These are phyloP conservation scores for Colletotrichum eleusines DNA, from an alignment of 2,329 filamentous ascomycete species.

Conservation along the genomic window DNA sequence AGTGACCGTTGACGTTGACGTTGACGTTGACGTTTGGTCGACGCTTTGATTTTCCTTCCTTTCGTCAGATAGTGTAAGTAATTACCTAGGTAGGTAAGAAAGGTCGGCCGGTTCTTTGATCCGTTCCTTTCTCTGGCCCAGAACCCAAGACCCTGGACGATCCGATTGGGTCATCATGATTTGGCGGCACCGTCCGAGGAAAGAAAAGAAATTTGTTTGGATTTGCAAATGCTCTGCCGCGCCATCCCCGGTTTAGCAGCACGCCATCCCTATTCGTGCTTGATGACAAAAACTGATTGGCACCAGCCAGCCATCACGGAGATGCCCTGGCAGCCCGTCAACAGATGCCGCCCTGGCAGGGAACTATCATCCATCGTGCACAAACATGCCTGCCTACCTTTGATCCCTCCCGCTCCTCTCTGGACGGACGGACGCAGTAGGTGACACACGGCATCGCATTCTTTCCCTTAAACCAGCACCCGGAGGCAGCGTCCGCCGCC, in stretches of 20 bases:
- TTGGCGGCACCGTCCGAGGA: conserved; percentile 21
- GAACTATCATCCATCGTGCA: no score
- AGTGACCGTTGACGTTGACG: conserved; percentile 14
- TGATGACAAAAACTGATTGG: not conserved
- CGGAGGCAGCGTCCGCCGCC: not conserved
- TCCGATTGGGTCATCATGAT: conserved; percentile 12
- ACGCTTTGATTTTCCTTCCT: conserved; percentile 9
- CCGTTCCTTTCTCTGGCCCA: not conserved
- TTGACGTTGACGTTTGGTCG: conserved; percentile 17
- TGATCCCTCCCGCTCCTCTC: not conserved
- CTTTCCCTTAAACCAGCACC: not conserved
- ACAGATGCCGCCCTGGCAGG: not conserved
- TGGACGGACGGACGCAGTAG: not conserved
- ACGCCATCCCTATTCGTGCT: conserved; percentile 24
- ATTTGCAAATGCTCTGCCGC: conserved; percentile 15
- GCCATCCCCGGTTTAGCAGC: conserved; percentile 5
- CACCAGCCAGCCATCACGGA: not conserved
- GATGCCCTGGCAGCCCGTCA: conserved; percentile 9
- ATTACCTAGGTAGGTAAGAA: not conserved
- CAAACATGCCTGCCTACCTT: not conserved
- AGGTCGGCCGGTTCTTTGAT: not conserved
- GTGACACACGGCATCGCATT: not conserved
- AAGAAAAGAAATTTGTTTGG: conserved; percentile 1
- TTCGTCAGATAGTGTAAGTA: not conserved
- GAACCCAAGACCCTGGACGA: not conserved